Conservation (phyloP, 2,329 filamentous ascomycete genomes). For the Shiraia bambusicola region DNA sequence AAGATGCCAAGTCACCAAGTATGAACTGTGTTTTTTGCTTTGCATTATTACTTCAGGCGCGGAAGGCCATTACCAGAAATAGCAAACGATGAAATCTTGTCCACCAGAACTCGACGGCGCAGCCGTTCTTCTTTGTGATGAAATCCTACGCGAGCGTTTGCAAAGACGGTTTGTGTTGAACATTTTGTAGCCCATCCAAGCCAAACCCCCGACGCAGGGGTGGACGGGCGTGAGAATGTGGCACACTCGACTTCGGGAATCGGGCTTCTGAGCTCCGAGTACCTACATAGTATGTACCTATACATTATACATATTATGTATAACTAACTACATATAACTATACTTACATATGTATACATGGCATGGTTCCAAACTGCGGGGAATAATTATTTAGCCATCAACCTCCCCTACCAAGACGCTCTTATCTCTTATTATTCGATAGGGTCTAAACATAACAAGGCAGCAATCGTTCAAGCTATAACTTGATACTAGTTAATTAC, state of each 20-base stretch:
- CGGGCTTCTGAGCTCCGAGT: slow-evolving; percentile 13
- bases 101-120: slow-evolving; percentile 17
- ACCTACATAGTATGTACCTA: no score
- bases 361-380: no score
- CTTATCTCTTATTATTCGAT: no score
- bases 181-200: slow-evolving; percentile 7
- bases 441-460: no score
- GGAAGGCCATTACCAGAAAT: slow-evolving; percentile 9
- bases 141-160: slow-evolving; percentile 1
- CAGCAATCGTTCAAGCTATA: no score
- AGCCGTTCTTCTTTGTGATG: slow-evolving; percentile 15
- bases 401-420: no score
- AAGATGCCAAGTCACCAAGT: slow-evolving; percentile 13
- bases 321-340: no score
- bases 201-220: slow-evolving; percentile 34
- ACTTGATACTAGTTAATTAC: no score
- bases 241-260: slow-evolving; percentile 18
- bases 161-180: slow-evolving; percentile 3
- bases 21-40: slow-evolving; percentile 2
- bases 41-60: no score
- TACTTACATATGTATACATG: no score
- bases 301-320: no score
- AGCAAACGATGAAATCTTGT: slow-evolving; percentile 14
- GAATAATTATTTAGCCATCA: no score
- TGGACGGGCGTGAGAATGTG: slow-evolving; percentile 9